Percentiles rank a stretch among this genome's conserved stretches.
These are phyloP conservation scores for Colletotrichum endophyticum DNA, from an alignment of 2,329 filamentous ascomycete species.

Conservation along the genomic window DNA sequence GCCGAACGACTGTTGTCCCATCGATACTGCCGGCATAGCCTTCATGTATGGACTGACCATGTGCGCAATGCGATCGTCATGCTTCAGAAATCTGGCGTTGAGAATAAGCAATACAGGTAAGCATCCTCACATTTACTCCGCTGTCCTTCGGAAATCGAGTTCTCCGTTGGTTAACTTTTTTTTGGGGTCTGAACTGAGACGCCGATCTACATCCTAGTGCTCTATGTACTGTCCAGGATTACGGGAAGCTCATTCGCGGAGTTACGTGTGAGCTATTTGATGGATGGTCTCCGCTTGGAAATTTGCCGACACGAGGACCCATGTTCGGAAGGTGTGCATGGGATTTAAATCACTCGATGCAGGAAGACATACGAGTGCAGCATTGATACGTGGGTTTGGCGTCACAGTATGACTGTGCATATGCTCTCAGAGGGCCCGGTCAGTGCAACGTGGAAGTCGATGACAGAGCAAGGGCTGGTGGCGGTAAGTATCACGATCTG, in stretches of 20 bases:
- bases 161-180: slow-evolving; percentile 8
- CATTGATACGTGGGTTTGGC: neutral
- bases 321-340: neutral
- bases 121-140: neutral
- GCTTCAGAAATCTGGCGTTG: neutral
- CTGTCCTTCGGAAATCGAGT: neutral
- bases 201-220: neutral
- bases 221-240: slow-evolving; percentile 19
- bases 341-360: neutral
- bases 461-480: neutral
- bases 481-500: neutral
- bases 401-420: neutral
- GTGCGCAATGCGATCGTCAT: neutral
- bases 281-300: slow-evolving; percentile 23
- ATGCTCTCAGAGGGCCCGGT: neutral
- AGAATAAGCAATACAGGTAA: neutral
- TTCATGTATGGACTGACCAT: neutral
- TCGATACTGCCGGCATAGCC: neutral
- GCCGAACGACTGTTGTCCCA: neutral
- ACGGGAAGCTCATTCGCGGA: slow-evolving; percentile 25
- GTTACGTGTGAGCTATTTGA: slow-evolving; percentile 26
- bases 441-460: neutral
- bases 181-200: slow-evolving; percentile 14
- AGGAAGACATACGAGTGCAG: neutral
- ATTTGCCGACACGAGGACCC: slow-evolving; percentile 10